A percentile compares a stretch with the other conserved stretches of the same genome.
These are phyloP conservation scores for Carex littledalei DNA, from an alignment of 176 grass and related monocot species.

Conservation along the genomic window DNA sequence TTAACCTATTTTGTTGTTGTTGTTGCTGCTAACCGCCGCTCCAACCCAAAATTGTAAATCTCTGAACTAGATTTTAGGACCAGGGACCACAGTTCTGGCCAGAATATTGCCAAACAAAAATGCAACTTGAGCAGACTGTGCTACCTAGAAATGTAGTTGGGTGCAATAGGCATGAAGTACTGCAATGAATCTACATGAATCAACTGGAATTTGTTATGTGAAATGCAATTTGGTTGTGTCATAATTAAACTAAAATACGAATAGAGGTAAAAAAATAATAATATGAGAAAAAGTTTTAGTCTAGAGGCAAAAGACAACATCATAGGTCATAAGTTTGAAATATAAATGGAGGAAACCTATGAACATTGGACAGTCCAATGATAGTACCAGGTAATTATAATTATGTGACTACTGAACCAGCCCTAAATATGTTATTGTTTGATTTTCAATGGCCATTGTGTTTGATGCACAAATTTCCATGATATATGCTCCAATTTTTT, in stretches of 20 bases:
- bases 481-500: not conserved
- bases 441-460: not conserved
- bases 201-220: not conserved
- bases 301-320: no score
- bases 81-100: not conserved
- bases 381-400: not conserved
- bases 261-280: no score
- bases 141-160: not conserved
- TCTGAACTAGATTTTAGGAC: not conserved
- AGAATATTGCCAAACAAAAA: not conserved
- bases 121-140: no score
- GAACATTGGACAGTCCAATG: no score
- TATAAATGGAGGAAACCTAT: no score
- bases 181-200: not conserved
- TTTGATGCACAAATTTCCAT: not conserved
- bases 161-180: not conserved
- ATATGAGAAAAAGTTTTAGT: no score
- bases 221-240: not conserved
- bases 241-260: no score
- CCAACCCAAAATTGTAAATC: slow-evolving; percentile 16
- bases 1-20: not conserved
- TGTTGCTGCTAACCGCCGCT: not conserved
- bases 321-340: no score
- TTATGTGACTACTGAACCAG: not conserved
- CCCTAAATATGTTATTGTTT: not conserved